Evolutionary conservation across 176 grass and related monocot species (phyloP).

Genomic region (Rhynchospora pubera): DNA sequence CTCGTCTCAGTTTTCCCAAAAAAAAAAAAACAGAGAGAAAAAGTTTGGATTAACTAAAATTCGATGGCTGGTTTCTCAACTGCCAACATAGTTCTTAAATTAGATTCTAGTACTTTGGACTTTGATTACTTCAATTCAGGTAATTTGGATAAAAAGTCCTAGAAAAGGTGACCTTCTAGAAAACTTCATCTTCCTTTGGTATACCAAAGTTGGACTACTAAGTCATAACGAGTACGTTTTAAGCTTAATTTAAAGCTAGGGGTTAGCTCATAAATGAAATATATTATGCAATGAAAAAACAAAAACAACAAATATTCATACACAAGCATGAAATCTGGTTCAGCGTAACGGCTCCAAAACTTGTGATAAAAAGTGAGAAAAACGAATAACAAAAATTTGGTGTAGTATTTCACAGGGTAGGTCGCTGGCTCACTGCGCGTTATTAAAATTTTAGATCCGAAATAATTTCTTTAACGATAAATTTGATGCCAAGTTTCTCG

Average conservation of each 20-base stretch:
- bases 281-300: not conserved
- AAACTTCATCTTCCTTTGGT: not conserved
- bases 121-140: not conserved
- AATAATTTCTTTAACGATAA: too few species aligned
- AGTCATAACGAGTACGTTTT: not conserved
- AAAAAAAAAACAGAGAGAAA: too few species aligned
- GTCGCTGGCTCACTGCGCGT: too few species aligned
- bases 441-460: too few species aligned
- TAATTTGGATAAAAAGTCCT: not conserved
- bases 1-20: too few species aligned
- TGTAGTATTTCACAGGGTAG: too few species aligned
- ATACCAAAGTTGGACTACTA: not conserved
- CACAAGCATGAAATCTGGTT: not conserved
- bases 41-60: too few species aligned
- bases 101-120: not conserved
- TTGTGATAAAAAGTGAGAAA: not conserved
- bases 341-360: not conserved
- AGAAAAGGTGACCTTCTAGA: not conserved
- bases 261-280: not conserved
- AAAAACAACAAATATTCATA: not conserved
- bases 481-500: too few species aligned
- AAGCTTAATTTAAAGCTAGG: not conserved
- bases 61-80: too few species aligned
- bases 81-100: not conserved
- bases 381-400: not conserved